These are phyloP conservation scores for Anthracocystis setariae DNA, from an alignment of 1,284 basidiomycete species.

Conservation along the genomic window DNA sequence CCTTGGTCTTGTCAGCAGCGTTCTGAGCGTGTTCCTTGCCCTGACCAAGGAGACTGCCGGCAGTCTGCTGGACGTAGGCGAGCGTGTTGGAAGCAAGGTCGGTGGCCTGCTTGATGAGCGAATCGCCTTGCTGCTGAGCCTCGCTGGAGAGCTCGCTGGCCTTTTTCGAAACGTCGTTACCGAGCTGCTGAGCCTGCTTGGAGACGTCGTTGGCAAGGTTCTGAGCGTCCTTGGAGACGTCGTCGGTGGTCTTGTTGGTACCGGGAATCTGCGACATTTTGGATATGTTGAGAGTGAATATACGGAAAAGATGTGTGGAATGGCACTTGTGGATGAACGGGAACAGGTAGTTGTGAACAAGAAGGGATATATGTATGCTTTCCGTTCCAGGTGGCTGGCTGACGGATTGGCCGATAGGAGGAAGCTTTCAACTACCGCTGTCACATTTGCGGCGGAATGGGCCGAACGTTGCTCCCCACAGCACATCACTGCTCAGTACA, in stretches of 20 bases:
- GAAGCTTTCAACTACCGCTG: slow-evolving; percentile 6
- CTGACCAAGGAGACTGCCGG: slow-evolving; percentile 44
- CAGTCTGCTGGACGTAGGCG: slow-evolving; percentile 52
- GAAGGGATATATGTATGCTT: slow-evolving; percentile 9
- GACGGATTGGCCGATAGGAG: slow-evolving; percentile 9
- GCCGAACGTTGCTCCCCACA: no score
- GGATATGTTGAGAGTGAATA: not conserved
- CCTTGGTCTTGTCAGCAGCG: slow-evolving; percentile 46
- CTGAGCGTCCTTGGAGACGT: slow-evolving; percentile 48
- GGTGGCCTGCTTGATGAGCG: slow-evolving; percentile 44
- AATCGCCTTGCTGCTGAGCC: slow-evolving; percentile 41
- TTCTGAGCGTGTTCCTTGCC: slow-evolving; percentile 36
- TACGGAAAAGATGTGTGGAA: not conserved
- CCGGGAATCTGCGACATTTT: slow-evolving; percentile 48
- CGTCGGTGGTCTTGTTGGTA: slow-evolving; percentile 48
- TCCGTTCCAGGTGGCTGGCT: slow-evolving; percentile 5
- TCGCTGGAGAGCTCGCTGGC: slow-evolving; percentile 31
- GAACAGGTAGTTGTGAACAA: not conserved
- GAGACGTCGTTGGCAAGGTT: slow-evolving; percentile 45
- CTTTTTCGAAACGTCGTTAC: slow-evolving; percentile 44
- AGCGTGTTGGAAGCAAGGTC: slow-evolving; percentile 51
- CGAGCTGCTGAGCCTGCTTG: slow-evolving; percentile 33
- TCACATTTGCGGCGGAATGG: not conserved
- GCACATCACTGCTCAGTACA: no score
- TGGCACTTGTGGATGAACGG: not conserved